A percentile compares a stretch with the other conserved stretches of the same genome.
These are phyloP conservation scores for Penicillium sclerotigenum DNA, from an alignment of 2,329 filamentous ascomycete species.

Conservation along the genomic window DNA sequence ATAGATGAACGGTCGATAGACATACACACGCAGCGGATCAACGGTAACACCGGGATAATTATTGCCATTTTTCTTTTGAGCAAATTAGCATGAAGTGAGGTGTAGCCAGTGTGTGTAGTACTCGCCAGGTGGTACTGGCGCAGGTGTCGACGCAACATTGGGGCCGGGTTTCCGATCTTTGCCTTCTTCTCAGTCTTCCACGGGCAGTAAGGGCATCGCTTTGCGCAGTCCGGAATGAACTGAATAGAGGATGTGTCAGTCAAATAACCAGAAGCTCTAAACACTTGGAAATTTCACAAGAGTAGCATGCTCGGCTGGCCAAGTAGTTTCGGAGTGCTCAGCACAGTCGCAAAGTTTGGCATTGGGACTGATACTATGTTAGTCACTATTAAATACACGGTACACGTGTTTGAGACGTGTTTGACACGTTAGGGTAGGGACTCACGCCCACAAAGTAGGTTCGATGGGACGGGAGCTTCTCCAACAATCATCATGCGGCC, in stretches of 20 bases:
- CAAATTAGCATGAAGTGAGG: not conserved
- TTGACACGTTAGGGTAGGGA: not conserved
- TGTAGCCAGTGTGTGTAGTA: not conserved
- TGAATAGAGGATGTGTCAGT: not conserved
- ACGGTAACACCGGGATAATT: not conserved
- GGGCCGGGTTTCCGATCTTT: not conserved
- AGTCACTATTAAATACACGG: not conserved
- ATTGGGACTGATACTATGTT: not conserved
- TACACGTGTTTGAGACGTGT: not conserved
- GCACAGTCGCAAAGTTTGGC: not conserved
- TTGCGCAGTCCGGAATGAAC: not conserved
- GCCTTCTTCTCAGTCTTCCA: not conserved
- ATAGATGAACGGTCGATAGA: not conserved
- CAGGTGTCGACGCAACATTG: not conserved
- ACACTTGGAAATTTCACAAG: not conserved
- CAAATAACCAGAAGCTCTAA: not conserved
- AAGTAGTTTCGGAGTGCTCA: not conserved
- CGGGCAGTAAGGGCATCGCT: not conserved
- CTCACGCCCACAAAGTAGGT: not conserved
- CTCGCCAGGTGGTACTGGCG: not conserved
- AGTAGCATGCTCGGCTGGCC: not conserved
- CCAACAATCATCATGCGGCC: not conserved
- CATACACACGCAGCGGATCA: not conserved
- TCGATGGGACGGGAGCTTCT: not conserved
- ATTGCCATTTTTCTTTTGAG: no score